A percentile compares a stretch with the other conserved stretches of the same genome.
phyloP scores from a whole-genome alignment of 139 green algal genomes.

The Chlorella sorokiniana region DNA sequence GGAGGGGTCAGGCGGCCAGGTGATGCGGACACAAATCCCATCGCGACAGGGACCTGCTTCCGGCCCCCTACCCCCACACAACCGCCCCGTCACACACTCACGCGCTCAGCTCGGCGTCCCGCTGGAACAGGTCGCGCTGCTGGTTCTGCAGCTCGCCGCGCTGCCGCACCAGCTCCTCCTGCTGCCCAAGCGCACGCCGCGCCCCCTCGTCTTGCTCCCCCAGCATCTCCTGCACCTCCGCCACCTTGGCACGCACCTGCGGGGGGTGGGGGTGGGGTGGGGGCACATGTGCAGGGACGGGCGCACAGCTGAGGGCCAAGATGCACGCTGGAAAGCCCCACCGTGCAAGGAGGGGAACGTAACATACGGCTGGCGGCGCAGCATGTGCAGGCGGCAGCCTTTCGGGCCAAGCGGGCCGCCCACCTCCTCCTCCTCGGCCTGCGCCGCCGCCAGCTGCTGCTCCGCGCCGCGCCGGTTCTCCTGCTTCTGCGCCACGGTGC shows the following conservation, averaged over 20 bases:
- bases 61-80: neutral
- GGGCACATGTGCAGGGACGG: neutral
- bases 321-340: too few relatives aligned
- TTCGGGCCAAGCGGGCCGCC: neutral
- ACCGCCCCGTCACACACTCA: neutral
- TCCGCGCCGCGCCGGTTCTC: constrained; percentile 34
- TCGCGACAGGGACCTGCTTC: neutral
- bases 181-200: constrained; percentile 5
- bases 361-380: too few relatives aligned
- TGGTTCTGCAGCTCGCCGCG: constrained; percentile 45
- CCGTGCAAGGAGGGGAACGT: too few relatives aligned
- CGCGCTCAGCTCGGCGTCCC: constrained; percentile 48
- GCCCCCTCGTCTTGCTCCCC: constrained; percentile 35
- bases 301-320: neutral
- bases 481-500: constrained; percentile 15
- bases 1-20: neutral
- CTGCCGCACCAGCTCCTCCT: constrained; percentile 14
- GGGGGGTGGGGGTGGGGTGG: neutral
- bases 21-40: neutral
- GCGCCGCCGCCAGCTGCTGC: constrained; percentile 23
- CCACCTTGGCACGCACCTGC: constrained; percentile 13
- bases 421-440: constrained; percentile 9
- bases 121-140: constrained; percentile 64
- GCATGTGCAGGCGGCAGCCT: neutral
- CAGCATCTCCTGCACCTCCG: constrained; percentile 32